Evolutionary conservation across 73 alveolate species (phyloP), one percentile per base, ranked within the genome.

Genomic region (Paramecium bursaria): DNA sequence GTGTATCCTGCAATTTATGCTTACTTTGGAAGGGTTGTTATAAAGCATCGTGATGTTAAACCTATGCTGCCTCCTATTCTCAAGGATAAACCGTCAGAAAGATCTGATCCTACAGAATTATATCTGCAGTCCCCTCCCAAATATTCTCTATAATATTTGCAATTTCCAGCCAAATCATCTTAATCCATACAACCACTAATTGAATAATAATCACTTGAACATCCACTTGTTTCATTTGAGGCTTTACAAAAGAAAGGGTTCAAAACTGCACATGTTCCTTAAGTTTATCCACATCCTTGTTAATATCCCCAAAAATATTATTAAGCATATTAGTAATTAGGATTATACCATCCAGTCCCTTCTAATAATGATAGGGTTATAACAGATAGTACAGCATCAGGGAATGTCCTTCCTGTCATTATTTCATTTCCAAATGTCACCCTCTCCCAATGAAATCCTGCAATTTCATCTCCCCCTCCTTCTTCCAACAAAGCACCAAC

Each of bases 401-500:
- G 76, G 42, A 79, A 53, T 50, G 89, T 54, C 33, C 50, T 54
- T 6, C 89, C 89, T 14, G 89, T 79, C 89, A 79, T 79, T 3
- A 79, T 30, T 22, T 79, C 89, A 79, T 79, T 79, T 14, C 89
- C 89, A 79, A 79, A 79, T 19, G 76, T 73, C 13, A 53, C 60
- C 42, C 89, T 79, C 48, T 79, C 89, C 89, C 89, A 79, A 52
- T 79, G 89, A 44, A 73, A 61, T 22, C 89, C 89, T 30, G 85
- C 85, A 17, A 73, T 79, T 25, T 73, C 89, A 11, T 31, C 15
- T 11, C 89, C 89, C 19, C 89, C 89, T 39, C 44, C 44, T 7
- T 67, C 82, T 42, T 67, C 82, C 22, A 67, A 67, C 44, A 67
- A 42, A 19, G 47, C 82, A n/a, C 82, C 82, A 15, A 67, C 82